Evolutionary conservation across 352 stramenopile species (phyloP), one percentile per base, ranked within the genome.

Genomic region (Halophytophthora polymorphica): DNA sequence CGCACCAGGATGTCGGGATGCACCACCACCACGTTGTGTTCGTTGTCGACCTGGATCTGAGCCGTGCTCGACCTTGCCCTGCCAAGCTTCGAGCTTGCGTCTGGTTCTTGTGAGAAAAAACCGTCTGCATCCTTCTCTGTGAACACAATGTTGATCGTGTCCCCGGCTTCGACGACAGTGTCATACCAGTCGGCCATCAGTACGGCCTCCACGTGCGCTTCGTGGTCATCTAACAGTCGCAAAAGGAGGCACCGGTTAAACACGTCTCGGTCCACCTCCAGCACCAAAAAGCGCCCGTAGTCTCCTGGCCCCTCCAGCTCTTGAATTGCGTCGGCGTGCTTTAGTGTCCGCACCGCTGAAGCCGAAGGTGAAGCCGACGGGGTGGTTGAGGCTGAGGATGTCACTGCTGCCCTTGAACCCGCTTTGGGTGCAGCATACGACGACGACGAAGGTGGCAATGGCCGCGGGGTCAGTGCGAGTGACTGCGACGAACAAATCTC

Each of bases 141-240:
- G 56, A 88, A 80, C 28, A 93, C 66, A 53, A 91, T 73, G 63
- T 91, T 88, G 56, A 93, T 70, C 5, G 75, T 87, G 53, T 91
- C 83, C 3, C 83, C 83, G 36, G 77, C 78, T 59, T 87, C 69
- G 17, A 91, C 52, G 42, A 50, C 46, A n/a, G 77, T 77, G 28
- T 91, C 78, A 72, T 82, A 93, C 83, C 83, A 93, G 54, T 88
- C 78, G 13, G 86, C 78, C 34, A 39, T 51, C 22, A 93, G 57
- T 21, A 83, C 43, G 18, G 78, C 69, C 45, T 88, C 65, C 19
- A 89, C 50, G 23, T 88, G 70, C 28, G 58, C 46, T 35, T 91
- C 81, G 35, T 80, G 59, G 36, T 87, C 73, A 61, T 89, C 78
- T 44, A 93, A 50, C n/a, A 88, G 57, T 14, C 69, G 64, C 45